A percentile compares a stretch with the other conserved stretches of the same genome.
phyloP scores from a whole-genome alignment of 495 filamentous ascomycete genomes.

The Oidiodendron maius region DNA sequence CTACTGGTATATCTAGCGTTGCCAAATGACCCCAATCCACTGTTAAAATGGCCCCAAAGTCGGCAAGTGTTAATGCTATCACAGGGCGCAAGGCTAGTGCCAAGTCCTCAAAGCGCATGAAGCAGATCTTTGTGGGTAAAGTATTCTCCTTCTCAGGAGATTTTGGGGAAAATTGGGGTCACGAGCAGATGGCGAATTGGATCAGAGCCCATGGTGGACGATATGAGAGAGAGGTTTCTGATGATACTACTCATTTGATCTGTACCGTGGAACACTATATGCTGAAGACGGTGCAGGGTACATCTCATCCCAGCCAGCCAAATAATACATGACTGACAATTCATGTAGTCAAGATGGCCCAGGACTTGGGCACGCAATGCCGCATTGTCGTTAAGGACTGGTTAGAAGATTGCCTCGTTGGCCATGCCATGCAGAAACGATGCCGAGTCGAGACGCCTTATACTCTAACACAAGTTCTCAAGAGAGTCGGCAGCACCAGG shows the following conservation, averaged over 20 bases:
- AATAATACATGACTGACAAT: neutral
- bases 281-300: slow-evolving; percentile 39
- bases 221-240: slow-evolving; percentile 32
- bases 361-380: slow-evolving; percentile 26
- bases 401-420: slow-evolving; percentile 45
- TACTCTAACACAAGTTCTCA: slow-evolving; percentile 33
- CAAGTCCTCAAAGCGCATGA: slow-evolving; percentile 3
- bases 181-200: slow-evolving; percentile 48
- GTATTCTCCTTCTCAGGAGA: slow-evolving; percentile 9
- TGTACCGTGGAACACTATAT: slow-evolving; percentile 45
- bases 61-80: slow-evolving; percentile 1
- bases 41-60: slow-evolving; percentile 2
- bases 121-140: slow-evolving; percentile 12
- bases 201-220: slow-evolving; percentile 45
- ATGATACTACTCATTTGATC: slow-evolving; percentile 54
- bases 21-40: neutral
- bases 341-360: slow-evolving; percentile 37
- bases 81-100: slow-evolving; percentile 2
- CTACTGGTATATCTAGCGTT: neutral
- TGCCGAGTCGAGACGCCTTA: slow-evolving; percentile 34
- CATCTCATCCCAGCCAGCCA: neutral
- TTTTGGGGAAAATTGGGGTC: slow-evolving; percentile 11
- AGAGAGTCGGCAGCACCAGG: slow-evolving; percentile 25
- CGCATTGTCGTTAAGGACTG: slow-evolving; percentile 58
- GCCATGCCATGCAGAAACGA: slow-evolving; percentile 22